These are phyloP conservation scores for Torulaspora gathmanii DNA, from an alignment of 805 yeast genomes.

Conservation along the genomic window DNA sequence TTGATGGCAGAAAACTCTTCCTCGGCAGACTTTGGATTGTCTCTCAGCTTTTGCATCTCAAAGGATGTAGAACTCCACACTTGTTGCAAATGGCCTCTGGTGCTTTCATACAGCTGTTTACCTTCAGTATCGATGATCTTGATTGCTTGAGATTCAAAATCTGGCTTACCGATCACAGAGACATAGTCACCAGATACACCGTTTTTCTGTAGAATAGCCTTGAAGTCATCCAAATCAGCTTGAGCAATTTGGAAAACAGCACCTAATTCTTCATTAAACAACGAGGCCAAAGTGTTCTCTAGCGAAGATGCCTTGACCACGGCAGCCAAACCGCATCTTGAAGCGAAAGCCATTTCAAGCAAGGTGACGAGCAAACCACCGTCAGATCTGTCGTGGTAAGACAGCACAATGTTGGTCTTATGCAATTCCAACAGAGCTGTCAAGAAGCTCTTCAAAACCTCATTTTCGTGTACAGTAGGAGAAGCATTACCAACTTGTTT, in stretches of 20 bases:
- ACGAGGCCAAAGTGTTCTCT: slow-evolving; percentile 46
- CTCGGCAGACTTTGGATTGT: slow-evolving; percentile 84
- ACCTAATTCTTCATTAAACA: slow-evolving; percentile 93
- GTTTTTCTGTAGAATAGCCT: slow-evolving; percentile 47
- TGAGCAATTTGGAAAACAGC: slow-evolving; percentile 84
- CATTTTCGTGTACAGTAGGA: slow-evolving; percentile 75
- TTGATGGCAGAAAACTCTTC: slow-evolving; percentile 72
- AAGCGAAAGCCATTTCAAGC: slow-evolving; percentile 95
- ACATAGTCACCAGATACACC: slow-evolving; percentile 56
- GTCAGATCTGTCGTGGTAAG: slow-evolving; percentile 95
- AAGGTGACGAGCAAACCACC: slow-evolving; percentile 89
- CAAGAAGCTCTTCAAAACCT: slow-evolving; percentile 63
- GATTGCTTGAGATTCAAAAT: slow-evolving; percentile 47
- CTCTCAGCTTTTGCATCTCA: slow-evolving; percentile 85
- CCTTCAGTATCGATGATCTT: slow-evolving; percentile 45
- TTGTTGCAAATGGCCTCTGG: slow-evolving; percentile 72
- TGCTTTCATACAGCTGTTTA: slow-evolving; percentile 41
- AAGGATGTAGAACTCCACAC: slow-evolving; percentile 86
- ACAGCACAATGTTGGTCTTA: slow-evolving; percentile 57
- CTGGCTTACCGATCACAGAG: slow-evolving; percentile 65
- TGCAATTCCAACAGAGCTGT: slow-evolving; percentile 69
- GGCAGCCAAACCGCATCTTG: slow-evolving; percentile 76
- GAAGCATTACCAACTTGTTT: slow-evolving; percentile 76
- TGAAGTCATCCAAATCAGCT: slow-evolving; percentile 51
- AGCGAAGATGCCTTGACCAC: slow-evolving; percentile 37